Evolutionary conservation across 129 eudicot genomes (phyloP), one percentile per base, ranked within the genome.

Genomic region (Lactuca sativa): DNA sequence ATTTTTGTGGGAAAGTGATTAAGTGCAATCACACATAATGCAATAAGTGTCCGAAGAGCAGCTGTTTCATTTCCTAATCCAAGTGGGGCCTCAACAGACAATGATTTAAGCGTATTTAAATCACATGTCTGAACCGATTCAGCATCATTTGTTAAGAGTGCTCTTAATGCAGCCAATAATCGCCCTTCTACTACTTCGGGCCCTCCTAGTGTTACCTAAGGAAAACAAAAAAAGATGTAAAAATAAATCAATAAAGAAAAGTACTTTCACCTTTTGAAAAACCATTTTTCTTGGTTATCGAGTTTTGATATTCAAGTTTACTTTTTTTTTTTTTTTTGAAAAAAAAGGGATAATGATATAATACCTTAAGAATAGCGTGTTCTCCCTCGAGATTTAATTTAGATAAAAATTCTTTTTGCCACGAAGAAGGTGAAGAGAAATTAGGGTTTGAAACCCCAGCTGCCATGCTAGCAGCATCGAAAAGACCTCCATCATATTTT

Each of bases 381-480:
- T 85, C 87, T 65, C 95, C 95, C n/a, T 79, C 84, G 44, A 93
- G 55, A 64, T 93, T 87, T 43, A 93, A 75, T 56, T 73, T 72
- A 9, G 69, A 80, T 68, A 93, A 62, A 69, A 93, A 77, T 6
- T 75, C 72, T 49, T 78, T 82, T 72, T 93, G 98, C 97, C 98
- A 93, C 49, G 92, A 84, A 33, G 86, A 71, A 15, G 97, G 98
- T 30, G 95, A 86, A 21, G 96, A 89, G 78, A 93, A 89, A 79
- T 61, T 85, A 15, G 98, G 92, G 74, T 92, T 80, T 43, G 92
- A 75, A 79, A 93, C 81, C 40, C 97, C 97, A 16, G 95, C 95
- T 58, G 96, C 95, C 83, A 80, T 81, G 85, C 98, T 89, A 33
- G 98, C 98, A 77, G 98, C 96, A 77, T 93, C 98, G 9, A 93